Evolutionary conservation across 1,284 basidiomycete species (phyloP), one percentile per base, ranked within the genome.

Genomic region (Takashimella tepidaria): DNA sequence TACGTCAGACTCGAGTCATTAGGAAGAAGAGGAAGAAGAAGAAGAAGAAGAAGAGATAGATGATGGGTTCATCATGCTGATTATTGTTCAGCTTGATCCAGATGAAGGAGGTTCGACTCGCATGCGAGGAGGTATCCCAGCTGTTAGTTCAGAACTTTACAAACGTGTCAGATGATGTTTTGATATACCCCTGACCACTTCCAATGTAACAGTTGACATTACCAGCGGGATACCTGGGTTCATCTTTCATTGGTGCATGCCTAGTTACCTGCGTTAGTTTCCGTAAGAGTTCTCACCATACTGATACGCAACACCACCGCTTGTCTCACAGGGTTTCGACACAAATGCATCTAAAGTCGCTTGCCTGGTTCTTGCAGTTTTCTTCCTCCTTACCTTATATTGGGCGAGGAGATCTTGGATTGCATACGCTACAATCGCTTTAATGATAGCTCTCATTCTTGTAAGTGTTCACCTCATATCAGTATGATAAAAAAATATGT

Each of bases 341-440:
- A 92, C 89, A 48, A 85, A 90, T 61, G 95, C 95, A 1, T 89
- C 86, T 75, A 97, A 97, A 74, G 76, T 97, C 49, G 92, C 91
- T 0, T 85, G 83, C 43, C 76, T 97, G 24, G 84, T 89, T 10
- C 79, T 98, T 26, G 89, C 84, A 6, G 86, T 78, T 22, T 88
- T 93, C 72, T 97, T 95, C 77, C 65, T 97, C n/a, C 80, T 96
- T 60, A 96, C 91, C 0, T 80, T 96, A 1, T 97, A 88, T 87
- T 83, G 80, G 81, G 93, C 91, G 2, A 78, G 90, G 45, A 80
- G 79, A 58, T 88, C 88, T 67, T 84, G 84, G 82, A 66, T 96
- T 37, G 72, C 73, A 1, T 77, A 70, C 59, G 40, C 68, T 23
- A 76, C 73, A 0, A 74, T 78, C 51, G 54, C 66, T 4, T 48